Base-by-base conservation (phyloP, 495 filamentous ascomycete genomes). In the Penicillium ochrochloron region DNA sequence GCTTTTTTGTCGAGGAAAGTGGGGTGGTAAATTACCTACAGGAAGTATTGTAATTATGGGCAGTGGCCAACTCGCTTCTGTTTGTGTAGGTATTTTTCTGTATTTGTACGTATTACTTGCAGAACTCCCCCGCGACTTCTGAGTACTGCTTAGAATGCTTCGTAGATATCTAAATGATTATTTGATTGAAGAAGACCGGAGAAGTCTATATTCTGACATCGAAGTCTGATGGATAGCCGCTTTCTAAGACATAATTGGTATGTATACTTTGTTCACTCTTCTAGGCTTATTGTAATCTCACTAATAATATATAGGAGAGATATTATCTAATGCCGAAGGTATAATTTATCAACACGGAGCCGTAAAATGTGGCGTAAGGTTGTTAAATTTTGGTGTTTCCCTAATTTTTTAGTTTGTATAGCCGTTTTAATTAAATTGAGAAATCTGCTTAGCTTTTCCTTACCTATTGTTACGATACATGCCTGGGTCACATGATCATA, bases 111-210 rank as follows among this genome's bases (percentile, higher is more conserved):
- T 33, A 33, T 33, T 9, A 33, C 8, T 33, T 33, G 31, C 31
- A 33, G 2, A 33, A 33, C 0, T 33, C 31, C 7, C 25, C 25
- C 25, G 25, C 25, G 25, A 27, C 60, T 33, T 46, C 54, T 34
- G 51, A 62, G 39, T 62, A 62, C 60, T 62, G 48, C 29, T 42
- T 10, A 10, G 23, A 62, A 62, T 62, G 51, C 50, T 50, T 55
- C 33, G 39, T 37, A 55, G 27, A 62, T 62, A 35, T 62, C 41
- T 27, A 62, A 50, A 52, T 62, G 34, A 35, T 56, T 56, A 25
- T 62, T 33, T 23, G 39, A 31, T 55, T 62, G 54, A 56, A 34
- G 51, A 62, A 62, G 52, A 62, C 60, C 19, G 51, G 60, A 17
- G 5, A 62, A 41, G 31, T 62, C 23, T 62, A 55, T 41, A 56